These are phyloP conservation scores for Monosporascus cannonballus DNA, from an alignment of 2,329 filamentous ascomycete species.

Conservation along the genomic window DNA sequence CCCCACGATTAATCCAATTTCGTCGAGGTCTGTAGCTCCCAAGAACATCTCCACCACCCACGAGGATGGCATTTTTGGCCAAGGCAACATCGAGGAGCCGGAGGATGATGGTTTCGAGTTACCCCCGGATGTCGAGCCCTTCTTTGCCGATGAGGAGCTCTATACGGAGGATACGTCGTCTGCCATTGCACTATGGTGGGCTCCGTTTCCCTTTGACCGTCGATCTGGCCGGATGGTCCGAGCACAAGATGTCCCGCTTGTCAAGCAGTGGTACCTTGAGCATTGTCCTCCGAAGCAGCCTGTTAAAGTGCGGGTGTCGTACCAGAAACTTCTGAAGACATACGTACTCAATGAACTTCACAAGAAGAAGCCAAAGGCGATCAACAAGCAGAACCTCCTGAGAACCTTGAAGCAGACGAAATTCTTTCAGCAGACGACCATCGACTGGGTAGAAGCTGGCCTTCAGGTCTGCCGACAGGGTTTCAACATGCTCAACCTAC, in stretches of 20 bases:
- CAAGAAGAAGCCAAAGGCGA: conserved; percentile 89
- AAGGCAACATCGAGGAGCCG: conserved; percentile 63
- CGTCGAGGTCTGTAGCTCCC: conserved; percentile 84
- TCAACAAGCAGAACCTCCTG: conserved; percentile 90
- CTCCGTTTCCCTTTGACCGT: conserved; percentile 90
- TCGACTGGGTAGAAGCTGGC: conserved; percentile 98
- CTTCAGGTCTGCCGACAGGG: conserved; percentile 96
- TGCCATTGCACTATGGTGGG: conserved; percentile 96
- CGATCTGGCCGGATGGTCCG: conserved; percentile 94
- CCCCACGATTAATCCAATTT: conserved; percentile 95
- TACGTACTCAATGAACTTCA: conserved; percentile 96
- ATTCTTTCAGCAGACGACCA: conserved; percentile 98
- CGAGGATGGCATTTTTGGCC: conserved; percentile 89
- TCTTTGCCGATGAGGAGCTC: conserved; percentile 82
- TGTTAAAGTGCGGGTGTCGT: conserved; percentile 95
- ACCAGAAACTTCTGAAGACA: conserved; percentile 94
- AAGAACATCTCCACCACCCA: conserved; percentile 90
- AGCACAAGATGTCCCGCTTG: conserved; percentile 90
- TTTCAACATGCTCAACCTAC: conserved; percentile 97
- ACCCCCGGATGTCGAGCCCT: conserved; percentile 74
- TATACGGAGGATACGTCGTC: conserved; percentile 85
- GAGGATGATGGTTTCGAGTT: conserved; percentile 84
- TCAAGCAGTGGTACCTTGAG: conserved; percentile 98
- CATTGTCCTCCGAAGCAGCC: conserved; percentile 84
- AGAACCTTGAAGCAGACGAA: conserved; percentile 91